Base-by-base conservation (phyloP, 2,329 filamentous ascomycete genomes). In the Sarocladiaceae sp. region DNA sequence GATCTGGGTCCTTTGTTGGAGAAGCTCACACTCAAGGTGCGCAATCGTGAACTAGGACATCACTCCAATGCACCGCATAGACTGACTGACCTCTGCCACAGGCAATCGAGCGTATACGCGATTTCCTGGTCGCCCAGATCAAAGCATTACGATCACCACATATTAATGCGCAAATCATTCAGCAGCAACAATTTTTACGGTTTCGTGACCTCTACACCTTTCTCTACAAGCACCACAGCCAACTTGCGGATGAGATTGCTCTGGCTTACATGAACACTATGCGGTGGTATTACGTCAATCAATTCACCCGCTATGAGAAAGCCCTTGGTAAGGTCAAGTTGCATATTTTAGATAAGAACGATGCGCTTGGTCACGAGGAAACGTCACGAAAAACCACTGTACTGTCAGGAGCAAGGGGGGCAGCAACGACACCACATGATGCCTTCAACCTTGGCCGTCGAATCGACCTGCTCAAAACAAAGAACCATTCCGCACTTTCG, bases 251-350 rank as follows among this genome's bases (percentile, higher is more conserved):
- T 44, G 88, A 98, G 63, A 95, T 98, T 51, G 82, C 82, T 7
- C 85, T 88, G 60, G 93, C 94, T 3, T 98, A 98, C 58, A 83
- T 94, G 68, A 95, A 96, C 61, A 98, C 94, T 0, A 98, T 98
- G 88, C 81, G 89, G 44, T 98, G 93, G 93, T 98, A 98, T 59
- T 97, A 97, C 60, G 68, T 85, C 44, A 93, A 85, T 52, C 88
- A 96, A 61, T 98, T 98, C 59, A 82, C 79, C 3, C 82, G 91
- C 26, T 98, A 98, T 62, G 81, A 85, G 51, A 82, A 83, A 54
- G 83, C 93, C 0, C 72, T 98, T 5, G 83, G 85, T 45, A 94
- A 88, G 61, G 74, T 98, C 48, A 91, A 86, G 57, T 64, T 97
- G 3, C 89, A 96, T 57, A 64, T 74, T 4, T 73, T 95, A 47